Evolutionary conservation across 2,329 filamentous ascomycete species (phyloP), one percentile per base, ranked within the genome.

Genomic region (Huntiella savannae): DNA sequence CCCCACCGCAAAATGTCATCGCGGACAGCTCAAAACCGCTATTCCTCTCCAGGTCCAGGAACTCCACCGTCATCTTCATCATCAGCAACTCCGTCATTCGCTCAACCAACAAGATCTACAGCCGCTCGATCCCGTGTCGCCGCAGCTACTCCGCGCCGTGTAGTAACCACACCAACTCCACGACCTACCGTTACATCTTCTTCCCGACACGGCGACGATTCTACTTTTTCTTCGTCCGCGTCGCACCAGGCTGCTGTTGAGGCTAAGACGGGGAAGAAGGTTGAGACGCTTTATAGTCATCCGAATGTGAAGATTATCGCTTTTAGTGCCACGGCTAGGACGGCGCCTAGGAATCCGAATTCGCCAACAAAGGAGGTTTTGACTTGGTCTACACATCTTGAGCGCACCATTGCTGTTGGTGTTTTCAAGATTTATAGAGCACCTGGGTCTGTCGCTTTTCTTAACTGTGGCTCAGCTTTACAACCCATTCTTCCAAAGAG

Each of bases 401-500:
- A 93, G 60, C 73, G 79, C 55, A 88, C 83, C 0, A 77, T 92
- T 52, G 85, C 86, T 49, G 72, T 83, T 50, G 86, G 85, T 2
- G 72, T 77, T 1, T 71, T 95, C 50, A 74, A 79, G 52, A 84
- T 95, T 52, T 93, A 95, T 59, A 79, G 82, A 55, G 81, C 91
- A 33, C 82, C 82, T 5, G 82, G 84, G 15, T 84, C 84, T 7
- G 83, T 91, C 12, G 82, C 84, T 10, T 95, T 94, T 56, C 69
- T 95, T 7, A 88, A 82, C 60, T 93, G 85, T 52, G 83, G 83
- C 50, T 77, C 75, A 47, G 79, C 87, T 12, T 70, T 94, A 13
- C 83, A 91, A 55, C 82, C 87, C 8, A 91, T 95, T 51, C 64
- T 95, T 45, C 84, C 83, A 17, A 84, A 84, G 59, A 92, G 85